Evolutionary conservation across 768 basidiomycete genomes (phyloP).

Genomic region (Collybiopsis confluens): DNA sequence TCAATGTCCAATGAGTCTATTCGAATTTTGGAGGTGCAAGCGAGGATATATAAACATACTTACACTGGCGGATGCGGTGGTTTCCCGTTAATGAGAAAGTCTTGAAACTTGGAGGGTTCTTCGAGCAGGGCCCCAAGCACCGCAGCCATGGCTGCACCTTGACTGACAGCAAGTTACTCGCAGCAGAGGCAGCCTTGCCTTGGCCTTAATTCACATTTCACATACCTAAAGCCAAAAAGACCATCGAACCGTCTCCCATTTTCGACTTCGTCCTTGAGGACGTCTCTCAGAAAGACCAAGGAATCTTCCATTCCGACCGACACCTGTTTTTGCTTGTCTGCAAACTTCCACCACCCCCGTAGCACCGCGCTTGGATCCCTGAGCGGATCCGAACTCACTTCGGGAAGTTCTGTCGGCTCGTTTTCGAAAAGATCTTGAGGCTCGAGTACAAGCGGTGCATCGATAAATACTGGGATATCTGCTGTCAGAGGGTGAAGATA

Average conservation of each 20-base stretch:
- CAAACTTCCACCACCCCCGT: slow-evolving; percentile 66
- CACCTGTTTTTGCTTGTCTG: slow-evolving; percentile 45
- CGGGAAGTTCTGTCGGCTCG: slow-evolving; percentile 19
- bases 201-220: no score
- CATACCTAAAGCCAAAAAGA: slow-evolving; percentile 75
- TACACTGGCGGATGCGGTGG: slow-evolving; percentile 78
- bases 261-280: slow-evolving; percentile 61
- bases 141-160: slow-evolving; percentile 76
- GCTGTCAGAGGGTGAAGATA: neutral
- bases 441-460: slow-evolving; percentile 63
- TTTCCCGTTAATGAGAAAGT: slow-evolving; percentile 60
- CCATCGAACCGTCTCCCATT: slow-evolving; percentile 44
- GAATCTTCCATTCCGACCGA: slow-evolving; percentile 56
- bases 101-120: slow-evolving; percentile 43
- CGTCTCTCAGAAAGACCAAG: slow-evolving; percentile 48
- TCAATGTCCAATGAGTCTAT: slow-evolving; percentile 18
- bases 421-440: slow-evolving; percentile 50
- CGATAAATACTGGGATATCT: slow-evolving; percentile 59
- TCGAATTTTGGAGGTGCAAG: neutral
- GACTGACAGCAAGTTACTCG: slow-evolving; percentile 36
- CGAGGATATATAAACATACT: slow-evolving; percentile 20
- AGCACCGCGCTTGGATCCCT: slow-evolving; percentile 24
- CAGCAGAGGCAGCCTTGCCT: no score
- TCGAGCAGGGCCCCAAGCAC: slow-evolving; percentile 67
- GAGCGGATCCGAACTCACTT: slow-evolving; percentile 45